Percentiles rank a stretch among this genome's conserved stretches.
phyloP scores from a whole-genome alignment of 2,329 filamentous ascomycete species.

The Colletotrichum incanum region DNA sequence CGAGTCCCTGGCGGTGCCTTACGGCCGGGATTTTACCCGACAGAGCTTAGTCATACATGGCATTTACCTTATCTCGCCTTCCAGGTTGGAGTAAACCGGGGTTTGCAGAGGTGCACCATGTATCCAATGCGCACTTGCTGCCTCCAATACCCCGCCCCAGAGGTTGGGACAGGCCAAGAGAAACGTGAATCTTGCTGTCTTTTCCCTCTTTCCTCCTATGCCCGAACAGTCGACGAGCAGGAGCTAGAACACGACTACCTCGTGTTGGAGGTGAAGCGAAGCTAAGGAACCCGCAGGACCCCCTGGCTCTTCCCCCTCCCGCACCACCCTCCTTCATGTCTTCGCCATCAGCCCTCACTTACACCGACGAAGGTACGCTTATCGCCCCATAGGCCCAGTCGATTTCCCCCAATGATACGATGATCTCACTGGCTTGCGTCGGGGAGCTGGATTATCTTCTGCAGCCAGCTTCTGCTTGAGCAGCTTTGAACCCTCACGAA shows the following conservation, averaged over 20 bases:
- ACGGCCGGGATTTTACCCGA: neutral
- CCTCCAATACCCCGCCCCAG: neutral
- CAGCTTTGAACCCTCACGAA: slow-evolving; percentile 11
- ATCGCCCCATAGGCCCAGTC: slow-evolving; percentile 11
- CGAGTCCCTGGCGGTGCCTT: neutral
- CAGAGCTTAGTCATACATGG: neutral
- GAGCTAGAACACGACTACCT: neutral
- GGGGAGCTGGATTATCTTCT: neutral
- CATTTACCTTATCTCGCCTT: neutral
- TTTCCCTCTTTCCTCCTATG: slow-evolving; percentile 16
- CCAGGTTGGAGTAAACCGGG: neutral
- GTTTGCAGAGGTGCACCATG: neutral
- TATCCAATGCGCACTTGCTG: neutral
- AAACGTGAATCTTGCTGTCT: neutral
- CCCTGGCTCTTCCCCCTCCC: slow-evolving; percentile 6
- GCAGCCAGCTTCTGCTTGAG: slow-evolving; percentile 9
- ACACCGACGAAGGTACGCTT: slow-evolving; percentile 19
- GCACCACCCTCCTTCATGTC: slow-evolving; percentile 16
- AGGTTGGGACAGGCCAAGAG: neutral
- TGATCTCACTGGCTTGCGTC: slow-evolving; percentile 13
- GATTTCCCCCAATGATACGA: neutral
- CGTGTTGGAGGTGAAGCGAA: neutral
- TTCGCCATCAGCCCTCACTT: slow-evolving; percentile 19
- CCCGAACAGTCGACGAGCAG: neutral
- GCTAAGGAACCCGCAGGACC: neutral